Base-by-base conservation (phyloP, 257 asterid species). In the Solanum chilense region DNA sequence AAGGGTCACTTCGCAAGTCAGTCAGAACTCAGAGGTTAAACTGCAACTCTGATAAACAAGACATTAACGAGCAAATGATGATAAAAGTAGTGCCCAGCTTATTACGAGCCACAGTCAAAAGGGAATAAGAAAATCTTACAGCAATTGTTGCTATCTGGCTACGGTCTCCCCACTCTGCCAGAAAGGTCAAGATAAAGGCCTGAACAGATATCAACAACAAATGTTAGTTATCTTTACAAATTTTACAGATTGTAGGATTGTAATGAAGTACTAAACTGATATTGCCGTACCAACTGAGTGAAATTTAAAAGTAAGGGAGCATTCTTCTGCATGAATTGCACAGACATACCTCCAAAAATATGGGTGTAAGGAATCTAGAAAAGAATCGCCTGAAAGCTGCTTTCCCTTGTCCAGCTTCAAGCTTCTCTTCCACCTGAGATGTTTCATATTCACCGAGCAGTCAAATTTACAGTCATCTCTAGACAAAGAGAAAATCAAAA, bases 151-250 rank as follows among this genome's bases (percentile, higher is more conserved):
- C 99, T 82, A 95, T 95, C 94, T 96, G 99, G 93, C 99, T 96
- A 81, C 99, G 98, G 84, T 96, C 99, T 29, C 99, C 99, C 99
- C 99, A 96, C 88, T 96, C 99, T 15, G 99, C 99, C 91, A 95
- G 90, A 90, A 96, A 96, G 81, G 98, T 96, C 94, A 96, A 92
- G 76, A 96, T 94, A 83, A 95, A 96, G 62, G 99, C 91, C 98
- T 96, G 98, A 92, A 90, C 9, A 73, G 39, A 90, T 29, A 11
- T 29, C 41, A 80, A 45, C n/a, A 52, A 18, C 80, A 71, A 12
- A 45, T 49, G 27, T 47, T 29, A 49, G 69, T 47, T 80, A 80
- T 29, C 60, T 80, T 80, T 2, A 42, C 15, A 77, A 76, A 23
- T 77, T 25, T 44, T 31, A 27, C 9, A 80, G 20, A 29, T 9